Evolutionary conservation across 1,139 yeast species (phyloP), one percentile per base, ranked within the genome.

Genomic region (Taphrina pruni): DNA sequence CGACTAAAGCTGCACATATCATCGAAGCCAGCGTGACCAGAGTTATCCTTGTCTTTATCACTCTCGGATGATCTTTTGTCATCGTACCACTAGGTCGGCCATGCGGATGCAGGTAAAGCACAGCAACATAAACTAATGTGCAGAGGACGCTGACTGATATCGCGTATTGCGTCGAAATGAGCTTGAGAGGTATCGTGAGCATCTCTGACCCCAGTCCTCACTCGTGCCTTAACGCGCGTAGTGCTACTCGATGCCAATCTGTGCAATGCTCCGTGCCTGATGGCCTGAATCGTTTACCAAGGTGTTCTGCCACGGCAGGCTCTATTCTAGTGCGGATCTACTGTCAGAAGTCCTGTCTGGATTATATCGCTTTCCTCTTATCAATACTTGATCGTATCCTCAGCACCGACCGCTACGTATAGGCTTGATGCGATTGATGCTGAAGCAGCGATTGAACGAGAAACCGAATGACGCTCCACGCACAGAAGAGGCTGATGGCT

Each of bases 31-130:
- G 69, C 62, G 84, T 78, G 58, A 84, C 77, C 2, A 76, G 65
- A 1, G 76, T 70, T 20, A 84, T 79, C 39, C 87, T 79, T 17
- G 70, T 72, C 41, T 81, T 73, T 39, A 87, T 78, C 69, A 82
- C 81, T 12, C 71, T 65, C 1, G 76, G 75, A 70, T 77, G 78
- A 65, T 79, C 77, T 48, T 80, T 70, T 11, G 72, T 71, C 45
- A 72, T 72, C 9, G 72, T 69, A 8, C 72, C 65, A 17, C 78
- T 74, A 1, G 80, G 80, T 51, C 80, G 68, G 8, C 79, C 76
- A 17, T 66, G 32, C 6, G 73, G 70, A 32, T 75, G 74, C 20
- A 77, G 50, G 64, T 78, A 78, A 41, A 78, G 72, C 12, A 75
- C 74, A n/a, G 78, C 79, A 12, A 78, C 80, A 71, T 78, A 78